Base-by-base conservation (phyloP, 2,329 filamentous ascomycete species). In the Epichloe gansuensis region DNA sequence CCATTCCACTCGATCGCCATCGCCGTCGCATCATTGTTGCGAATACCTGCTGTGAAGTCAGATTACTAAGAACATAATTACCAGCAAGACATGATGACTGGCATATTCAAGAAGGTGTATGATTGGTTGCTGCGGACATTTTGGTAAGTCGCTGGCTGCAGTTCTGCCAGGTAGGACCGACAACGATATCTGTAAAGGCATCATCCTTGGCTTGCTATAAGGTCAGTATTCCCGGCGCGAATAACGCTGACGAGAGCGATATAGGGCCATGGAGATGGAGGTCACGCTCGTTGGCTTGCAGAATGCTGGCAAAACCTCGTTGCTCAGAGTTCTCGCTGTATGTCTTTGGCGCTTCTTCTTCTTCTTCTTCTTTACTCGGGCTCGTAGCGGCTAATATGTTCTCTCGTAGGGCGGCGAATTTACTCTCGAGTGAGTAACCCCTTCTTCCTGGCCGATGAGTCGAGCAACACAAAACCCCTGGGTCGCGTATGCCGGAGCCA, bases 221-320 rank as follows among this genome's bases (percentile, higher is more conserved):
- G 34, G 21, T 37, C 45, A 39, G 15, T 48, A 17, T n/a, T n/a
- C 21, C 21, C 23, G 17, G 34, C n/a, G 23, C 23, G 31, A 4
- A 12, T 37, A 46, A 52, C 56, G 50, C 55, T 65, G 56, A 65
- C 53, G 17, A 46, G 42, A 43, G 21, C 39, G 31, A 50, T 54
- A 56, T 59, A 96, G 91, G 93, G 90, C 91, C 61, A 95, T 91
- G 60, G 93, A 98, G 76, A 96, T 98, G 91, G 93, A 98, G 73
- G 91, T 98, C 67, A 97, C 93, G 61, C 95, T 98, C 86, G 91
- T 98, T 68, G 93, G 93, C 25, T 75, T 98, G 66, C 93, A 98
- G 69, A 97, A 97, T 74, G 93, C 93, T 55, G 93, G 93, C 65
- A 98, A 98, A 75, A 97, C 93, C 41, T 97, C 91, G 57, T 72